Evolutionary conservation across 306 rosid genomes (phyloP).

Genomic region (Prunus kanzakura): DNA sequence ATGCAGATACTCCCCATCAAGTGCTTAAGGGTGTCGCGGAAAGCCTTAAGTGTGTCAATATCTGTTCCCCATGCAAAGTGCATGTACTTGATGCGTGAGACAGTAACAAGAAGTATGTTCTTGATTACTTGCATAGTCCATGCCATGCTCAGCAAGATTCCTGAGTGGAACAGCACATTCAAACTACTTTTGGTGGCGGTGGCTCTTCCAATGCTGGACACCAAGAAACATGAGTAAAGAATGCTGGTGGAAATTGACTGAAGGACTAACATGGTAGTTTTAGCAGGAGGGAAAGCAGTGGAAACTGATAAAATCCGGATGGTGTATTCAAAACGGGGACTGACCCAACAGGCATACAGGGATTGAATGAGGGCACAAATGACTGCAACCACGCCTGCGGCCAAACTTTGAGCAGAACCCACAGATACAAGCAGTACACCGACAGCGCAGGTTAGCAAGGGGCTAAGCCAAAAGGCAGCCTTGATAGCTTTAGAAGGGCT

Average conservation of each 20-base stretch:
- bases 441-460: conserved; percentile 45
- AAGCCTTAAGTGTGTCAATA: conserved; percentile 33
- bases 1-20: conserved; percentile 51
- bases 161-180: conserved; percentile 35
- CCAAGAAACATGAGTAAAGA: conserved; percentile 50
- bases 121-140: conserved; percentile 79
- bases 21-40: conserved; percentile 41
- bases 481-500: conserved; percentile 48
- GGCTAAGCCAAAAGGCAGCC: conserved; percentile 58
- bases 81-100: conserved; percentile 58
- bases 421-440: conserved; percentile 42
- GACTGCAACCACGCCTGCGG: conserved; percentile 40
- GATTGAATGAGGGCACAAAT: conserved; percentile 47
- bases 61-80: conserved; percentile 29
- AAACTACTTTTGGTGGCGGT: conserved; percentile 28
- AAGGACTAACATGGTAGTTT: conserved; percentile 25
- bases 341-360: conserved; percentile 68
- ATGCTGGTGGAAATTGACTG: conserved; percentile 25
- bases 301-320: conserved; percentile 43
- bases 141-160: conserved; percentile 56
- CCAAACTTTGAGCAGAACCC: conserved; percentile 37
- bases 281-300: conserved; percentile 37
- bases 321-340: conserved; percentile 47
- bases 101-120: conserved; percentile 49
- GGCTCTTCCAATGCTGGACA: conserved; percentile 64